phyloP scores from a whole-genome alignment of 352 stramenopile genomes.

The Globisporangium sylvaticum region DNA sequence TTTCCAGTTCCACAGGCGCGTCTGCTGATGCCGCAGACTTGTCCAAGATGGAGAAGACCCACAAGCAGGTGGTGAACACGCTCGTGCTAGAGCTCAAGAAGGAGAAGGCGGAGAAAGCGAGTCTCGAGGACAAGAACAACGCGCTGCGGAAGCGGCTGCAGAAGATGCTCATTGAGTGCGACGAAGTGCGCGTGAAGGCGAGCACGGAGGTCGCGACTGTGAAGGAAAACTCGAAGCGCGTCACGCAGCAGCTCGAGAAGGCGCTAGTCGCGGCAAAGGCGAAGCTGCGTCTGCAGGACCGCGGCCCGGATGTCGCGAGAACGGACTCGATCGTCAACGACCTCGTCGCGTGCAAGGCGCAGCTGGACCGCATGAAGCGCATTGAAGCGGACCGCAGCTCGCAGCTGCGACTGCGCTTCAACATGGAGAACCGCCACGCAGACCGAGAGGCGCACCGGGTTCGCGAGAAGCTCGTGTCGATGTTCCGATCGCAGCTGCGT shows the following conservation, averaged over 20 bases:
- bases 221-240: slow-evolving; percentile 47
- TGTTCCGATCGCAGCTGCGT: slow-evolving; percentile 47
- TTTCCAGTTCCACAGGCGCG: slow-evolving; percentile 19
- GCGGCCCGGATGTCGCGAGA: slow-evolving; percentile 40
- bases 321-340: slow-evolving; percentile 57
- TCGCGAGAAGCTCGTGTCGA: slow-evolving; percentile 36
- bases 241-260: slow-evolving; percentile 44
- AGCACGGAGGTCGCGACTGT: slow-evolving; percentile 38
- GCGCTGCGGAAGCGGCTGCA: slow-evolving; percentile 64
- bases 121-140: slow-evolving; percentile 65
- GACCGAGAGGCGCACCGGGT: slow-evolving; percentile 45
- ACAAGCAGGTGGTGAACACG: slow-evolving; percentile 40
- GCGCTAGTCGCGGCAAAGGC: slow-evolving; percentile 37
- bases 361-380: slow-evolving; percentile 51
- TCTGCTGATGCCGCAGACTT: slow-evolving; percentile 15
- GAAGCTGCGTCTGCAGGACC: slow-evolving; percentile 56
- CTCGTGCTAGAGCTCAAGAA: slow-evolving; percentile 59
- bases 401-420: slow-evolving; percentile 43
- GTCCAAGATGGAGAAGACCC: slow-evolving; percentile 26
- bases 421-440: slow-evolving; percentile 53
- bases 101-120: slow-evolving; percentile 40
- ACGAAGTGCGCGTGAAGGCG: slow-evolving; percentile 59
- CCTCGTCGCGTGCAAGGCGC: slow-evolving; percentile 29
- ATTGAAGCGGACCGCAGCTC: slow-evolving; percentile 42
- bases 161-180: slow-evolving; percentile 75